phyloP scores from a whole-genome alignment of 805 yeast genomes.

The Metschnikowia baotianmanensis region DNA sequence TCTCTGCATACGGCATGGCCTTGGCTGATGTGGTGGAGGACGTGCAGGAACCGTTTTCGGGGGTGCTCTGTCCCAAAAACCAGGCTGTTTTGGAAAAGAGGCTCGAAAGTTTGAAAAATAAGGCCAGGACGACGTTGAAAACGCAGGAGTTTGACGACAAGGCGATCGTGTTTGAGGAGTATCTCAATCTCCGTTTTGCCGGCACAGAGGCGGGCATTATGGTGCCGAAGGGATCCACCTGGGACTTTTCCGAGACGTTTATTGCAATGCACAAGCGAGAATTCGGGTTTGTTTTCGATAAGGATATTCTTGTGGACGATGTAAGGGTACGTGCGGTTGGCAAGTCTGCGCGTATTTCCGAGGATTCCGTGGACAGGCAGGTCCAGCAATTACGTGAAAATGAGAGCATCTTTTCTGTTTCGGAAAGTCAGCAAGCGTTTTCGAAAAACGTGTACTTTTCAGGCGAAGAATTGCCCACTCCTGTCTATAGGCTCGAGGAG shows the following conservation, averaged over 20 bases:
- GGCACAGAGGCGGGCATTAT: constrained; percentile 20
- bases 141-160: constrained; percentile 15
- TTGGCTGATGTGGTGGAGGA: constrained; percentile 23
- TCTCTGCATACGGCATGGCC: constrained; percentile 23
- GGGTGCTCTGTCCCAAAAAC: constrained; percentile 2
- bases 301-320: constrained; percentile 21
- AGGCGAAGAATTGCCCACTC: constrained; percentile 7
- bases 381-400: constrained; percentile 5
- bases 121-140: constrained; percentile 10
- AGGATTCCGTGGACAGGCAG: constrained; percentile 17
- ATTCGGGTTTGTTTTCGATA: constrained; percentile 20
- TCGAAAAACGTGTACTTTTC: constrained; percentile 16
- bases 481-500: constrained; percentile 16
- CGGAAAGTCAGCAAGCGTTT: constrained; percentile 4
- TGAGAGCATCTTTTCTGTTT: constrained; percentile 3
- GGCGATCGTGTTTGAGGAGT: constrained; percentile 16
- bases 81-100: constrained; percentile 2
- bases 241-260: constrained; percentile 17
- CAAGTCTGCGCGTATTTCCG: constrained; percentile 8
- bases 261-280: constrained; percentile 17
- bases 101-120: constrained; percentile 5
- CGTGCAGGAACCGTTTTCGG: constrained; percentile 18
- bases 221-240: constrained; percentile 15
- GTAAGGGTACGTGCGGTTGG: constrained; percentile 21
- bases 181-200: constrained; percentile 18